Evolutionary conservation across 805 yeast genomes (phyloP).

Genomic region (Candida tibetensis): DNA sequence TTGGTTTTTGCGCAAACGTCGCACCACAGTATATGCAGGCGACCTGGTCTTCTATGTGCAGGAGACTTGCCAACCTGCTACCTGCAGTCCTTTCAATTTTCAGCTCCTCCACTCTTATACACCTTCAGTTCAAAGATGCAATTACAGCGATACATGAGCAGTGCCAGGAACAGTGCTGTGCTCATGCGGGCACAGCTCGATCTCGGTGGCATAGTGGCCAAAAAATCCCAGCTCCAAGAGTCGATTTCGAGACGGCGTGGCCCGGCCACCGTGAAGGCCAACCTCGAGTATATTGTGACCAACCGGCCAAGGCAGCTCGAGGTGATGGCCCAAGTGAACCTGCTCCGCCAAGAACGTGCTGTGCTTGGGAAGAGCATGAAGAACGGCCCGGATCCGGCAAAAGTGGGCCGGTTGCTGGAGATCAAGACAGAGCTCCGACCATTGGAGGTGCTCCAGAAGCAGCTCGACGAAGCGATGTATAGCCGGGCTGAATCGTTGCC

Average conservation of each 20-base stretch:
- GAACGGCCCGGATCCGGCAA: conserved; percentile 8
- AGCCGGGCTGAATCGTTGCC: conserved; percentile 55
- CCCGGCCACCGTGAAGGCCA: conserved; percentile 13
- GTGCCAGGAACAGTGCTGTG: conserved; percentile 13
- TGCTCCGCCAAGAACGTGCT: conserved; percentile 26
- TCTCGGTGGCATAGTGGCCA: conserved; percentile 20
- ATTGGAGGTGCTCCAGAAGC: conserved; percentile 22
- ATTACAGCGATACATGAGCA: too few relatives aligned
- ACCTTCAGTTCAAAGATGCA: too few relatives aligned
- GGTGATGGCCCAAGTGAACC: conserved; percentile 21
- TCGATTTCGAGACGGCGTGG: conserved; percentile 29
- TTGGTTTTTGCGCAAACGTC: too few relatives aligned
- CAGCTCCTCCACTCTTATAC: too few relatives aligned
- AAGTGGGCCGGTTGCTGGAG: conserved; percentile 18
- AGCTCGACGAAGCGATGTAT: conserved; percentile 36
- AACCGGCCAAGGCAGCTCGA: conserved; percentile 25
- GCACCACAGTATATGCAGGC: too few relatives aligned
- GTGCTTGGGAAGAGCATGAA: conserved; percentile 24
- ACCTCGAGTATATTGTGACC: conserved; percentile 24
- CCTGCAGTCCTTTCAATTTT: too few relatives aligned
- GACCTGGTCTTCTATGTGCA: too few relatives aligned
- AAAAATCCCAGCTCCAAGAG: conserved; percentile 19
- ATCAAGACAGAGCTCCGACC: conserved; percentile 26
- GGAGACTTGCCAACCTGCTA: too few relatives aligned
- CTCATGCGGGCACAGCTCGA: conserved; percentile 24